A percentile compares a stretch with the other conserved stretches of the same genome.
These are phyloP conservation scores for Schwanniomyces etchellsii DNA, from an alignment of 1,139 yeast genomes.

Conservation along the genomic window DNA sequence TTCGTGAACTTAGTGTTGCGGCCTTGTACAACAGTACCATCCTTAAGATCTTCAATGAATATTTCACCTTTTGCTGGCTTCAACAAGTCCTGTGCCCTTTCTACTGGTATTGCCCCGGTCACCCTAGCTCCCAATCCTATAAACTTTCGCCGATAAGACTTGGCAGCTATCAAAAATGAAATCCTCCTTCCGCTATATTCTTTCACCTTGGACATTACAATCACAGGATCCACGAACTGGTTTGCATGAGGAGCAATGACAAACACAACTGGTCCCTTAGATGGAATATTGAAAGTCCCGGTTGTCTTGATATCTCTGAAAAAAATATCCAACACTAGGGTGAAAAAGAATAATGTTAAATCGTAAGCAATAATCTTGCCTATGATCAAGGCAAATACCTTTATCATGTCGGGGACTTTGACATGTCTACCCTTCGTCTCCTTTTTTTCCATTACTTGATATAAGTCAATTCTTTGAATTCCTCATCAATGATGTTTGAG, in stretches of 20 bases:
- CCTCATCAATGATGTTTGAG: no score
- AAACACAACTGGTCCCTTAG: conserved; percentile 34
- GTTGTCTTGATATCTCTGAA: conserved; percentile 37
- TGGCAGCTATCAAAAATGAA: conserved; percentile 59
- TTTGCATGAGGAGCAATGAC: conserved; percentile 46
- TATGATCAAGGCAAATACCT: conserved; percentile 1
- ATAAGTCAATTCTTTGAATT: no score
- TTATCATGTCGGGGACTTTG: background rate
- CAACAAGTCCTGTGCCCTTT: conserved; percentile 65
- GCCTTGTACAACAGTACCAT: conserved; percentile 35
- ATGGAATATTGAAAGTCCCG: conserved; percentile 38
- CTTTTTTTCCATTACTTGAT: no score
- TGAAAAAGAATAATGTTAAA: conserved; percentile 30
- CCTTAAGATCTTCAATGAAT: conserved; percentile 23
- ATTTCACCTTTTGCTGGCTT: conserved; percentile 43
- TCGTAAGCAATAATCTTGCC: conserved; percentile 21
- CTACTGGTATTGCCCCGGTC: conserved; percentile 66
- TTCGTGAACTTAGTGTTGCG: conserved; percentile 43
- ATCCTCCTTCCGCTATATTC: conserved; percentile 36
- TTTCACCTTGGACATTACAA: conserved; percentile 35
- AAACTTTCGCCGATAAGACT: conserved; percentile 45
- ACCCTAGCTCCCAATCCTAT: conserved; percentile 54
- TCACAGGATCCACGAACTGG: conserved; percentile 39
- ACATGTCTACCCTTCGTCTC: background rate
- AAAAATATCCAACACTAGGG: conserved; percentile 34